Evolutionary conservation across 176 grass and related monocot genomes (phyloP), one percentile per base, ranked within the genome.

Genomic region (Miscanthus lutarioriparius): DNA sequence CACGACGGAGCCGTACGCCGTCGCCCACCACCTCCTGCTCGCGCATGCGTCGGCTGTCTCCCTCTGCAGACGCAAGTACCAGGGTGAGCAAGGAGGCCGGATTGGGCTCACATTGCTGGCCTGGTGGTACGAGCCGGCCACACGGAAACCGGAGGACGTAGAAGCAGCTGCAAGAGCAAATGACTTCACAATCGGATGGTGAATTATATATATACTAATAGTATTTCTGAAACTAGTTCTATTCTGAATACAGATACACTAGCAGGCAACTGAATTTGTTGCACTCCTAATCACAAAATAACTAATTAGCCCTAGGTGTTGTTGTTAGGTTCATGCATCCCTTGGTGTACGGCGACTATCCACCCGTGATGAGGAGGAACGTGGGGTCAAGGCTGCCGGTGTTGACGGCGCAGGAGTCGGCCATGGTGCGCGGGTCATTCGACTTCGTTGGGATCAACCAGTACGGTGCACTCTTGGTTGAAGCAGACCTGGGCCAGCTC

Each of bases 361-460:
- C 95, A n/a, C 20, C 90, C 0, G 58, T 92, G n/a, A 97, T 94
- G 95, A 70, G 59, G 82, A 70, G 79, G 38, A 86, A 67, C 20
- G 92, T 58, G 1, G 90, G 79, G 67, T 22, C 88, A 4, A 9
- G 88, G 7, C 75, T 97, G 61, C 95, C 92, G 16, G 12, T 33
- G 32, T 37, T 97, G 0, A 64, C 78, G 27, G 58, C 4, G 47
- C 86, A 89, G 54, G 84, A 92, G 41, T 91, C 88, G 10, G 66
- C 77, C 27, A 82, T 32, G 53, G 30, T 92, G 10, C 84, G 78
- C 4, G 88, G 86, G 4, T 90, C 92, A 0, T 91, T 92, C 58
- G 95, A 94, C 56, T 97, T 97, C 87, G 54, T 94, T 15, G 95
- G 92, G 45, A 33, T 97, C 47, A 97, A 94, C 9, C 92, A 97